These are phyloP conservation scores for Cladosporium cucumerinum DNA, from an alignment of 2,329 filamentous ascomycete genomes.

Conservation along the genomic window DNA sequence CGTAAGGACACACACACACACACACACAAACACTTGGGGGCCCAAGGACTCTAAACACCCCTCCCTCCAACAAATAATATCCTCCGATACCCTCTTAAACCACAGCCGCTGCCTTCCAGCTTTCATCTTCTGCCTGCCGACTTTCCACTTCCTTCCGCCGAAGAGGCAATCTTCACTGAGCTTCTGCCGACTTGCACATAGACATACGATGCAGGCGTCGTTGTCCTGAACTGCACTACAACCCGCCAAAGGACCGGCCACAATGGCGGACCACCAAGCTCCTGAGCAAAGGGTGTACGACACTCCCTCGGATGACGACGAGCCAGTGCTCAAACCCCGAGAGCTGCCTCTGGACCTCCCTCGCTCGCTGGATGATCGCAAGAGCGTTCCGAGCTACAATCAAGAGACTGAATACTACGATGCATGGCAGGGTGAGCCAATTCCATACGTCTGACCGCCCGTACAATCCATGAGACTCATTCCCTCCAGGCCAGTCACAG, in stretches of 20 bases:
- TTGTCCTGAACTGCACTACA: background rate
- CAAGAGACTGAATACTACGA: conserved; percentile 97
- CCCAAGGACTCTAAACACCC: background rate
- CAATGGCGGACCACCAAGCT: conserved; percentile 7
- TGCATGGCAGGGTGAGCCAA: conserved; percentile 82
- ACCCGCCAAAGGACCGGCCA: background rate
- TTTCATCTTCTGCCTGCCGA: background rate
- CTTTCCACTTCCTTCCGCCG: background rate
- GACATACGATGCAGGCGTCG: conserved; percentile 14
- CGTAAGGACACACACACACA: background rate
- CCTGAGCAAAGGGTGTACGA: conserved; percentile 7
- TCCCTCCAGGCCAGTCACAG: conserved; percentile 76
- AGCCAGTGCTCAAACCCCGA: conserved; percentile 33
- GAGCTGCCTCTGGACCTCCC: conserved; percentile 80
- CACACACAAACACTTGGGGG: no score
- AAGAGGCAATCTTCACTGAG: background rate
- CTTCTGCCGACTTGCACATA: background rate
- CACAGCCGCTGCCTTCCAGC: background rate
- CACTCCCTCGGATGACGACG: conserved; percentile 20
- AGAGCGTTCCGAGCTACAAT: conserved; percentile 62
- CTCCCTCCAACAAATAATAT: background rate
- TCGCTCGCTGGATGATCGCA: conserved; percentile 84
- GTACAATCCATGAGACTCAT: conserved; percentile 14
- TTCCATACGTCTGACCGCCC: conserved; percentile 29
- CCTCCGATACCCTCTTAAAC: background rate